Evolutionary conservation across 2,329 filamentous ascomycete species (phyloP), one percentile per base, ranked within the genome.

Genomic region (Cytospora piceae): DNA sequence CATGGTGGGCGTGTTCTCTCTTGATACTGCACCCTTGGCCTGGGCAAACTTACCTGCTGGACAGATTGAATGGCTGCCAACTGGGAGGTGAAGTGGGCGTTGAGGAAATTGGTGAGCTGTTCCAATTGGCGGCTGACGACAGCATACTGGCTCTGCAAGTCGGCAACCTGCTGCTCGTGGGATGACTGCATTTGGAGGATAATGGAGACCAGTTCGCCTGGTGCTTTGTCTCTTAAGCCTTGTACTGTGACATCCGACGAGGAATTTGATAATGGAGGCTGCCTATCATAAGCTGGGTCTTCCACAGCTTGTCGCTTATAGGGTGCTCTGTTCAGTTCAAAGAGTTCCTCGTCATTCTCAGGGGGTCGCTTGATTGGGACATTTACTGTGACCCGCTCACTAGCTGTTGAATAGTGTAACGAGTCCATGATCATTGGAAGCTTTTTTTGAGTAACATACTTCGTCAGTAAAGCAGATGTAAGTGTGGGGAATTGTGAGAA

Each of bases 121-220:
- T 68, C 71, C 55, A 78, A 66, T 68, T 78, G 76, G 60, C 73
- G 73, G 63, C 69, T 73, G 63, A 77, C 74, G 57, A 67, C 70
- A 32, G 75, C 72, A 63, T 74, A 75, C 65, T 76, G 76, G 20
- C 72, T 70, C 42, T 74, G 74, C 65, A 78, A 73, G 51, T 73
- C 71, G 22, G 71, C 72, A 58, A 76, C 68, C 63, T 76, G 73
- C 63, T 77, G 74, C 55, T 74, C 73, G 65, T 77, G 74, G 66
- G 74, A 72, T 62, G 69, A 70, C 58, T 77, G 76, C 55, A 77
- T 72, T 68, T 75, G 70, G 42, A 77, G 70, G 63, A 78, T 76
- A 59, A 75, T 74, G 56, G 71, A 70, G 61, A 78, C 72, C 64
- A 78, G 73, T 68, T 78, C 74, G 60, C 76, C 76, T 55, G 74